Base-by-base conservation (phyloP, 768 basidiomycete species). In the Dacryopinax primogenitus region DNA sequence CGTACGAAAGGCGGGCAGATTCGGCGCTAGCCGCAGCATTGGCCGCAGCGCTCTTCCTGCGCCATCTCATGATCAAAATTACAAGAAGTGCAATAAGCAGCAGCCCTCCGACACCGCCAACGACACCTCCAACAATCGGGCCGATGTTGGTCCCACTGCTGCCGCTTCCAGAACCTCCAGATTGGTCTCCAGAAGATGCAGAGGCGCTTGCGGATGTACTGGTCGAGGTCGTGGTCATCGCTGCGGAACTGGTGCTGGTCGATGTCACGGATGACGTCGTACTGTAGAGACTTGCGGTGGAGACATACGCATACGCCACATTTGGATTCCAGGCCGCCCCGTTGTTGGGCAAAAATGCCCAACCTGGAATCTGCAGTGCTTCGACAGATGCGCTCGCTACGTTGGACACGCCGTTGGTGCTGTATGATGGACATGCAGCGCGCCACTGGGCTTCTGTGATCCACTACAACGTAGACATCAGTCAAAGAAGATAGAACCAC, bases 41-140 rank as follows among this genome's bases (percentile, higher is more conserved):
- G 37, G 37, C 37, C n/a, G 37, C 12, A 39, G 37, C 36, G 47
- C 35, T 44, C 58, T 44, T 67, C 3, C 44, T n/a, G 11, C 67
- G 34, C 28, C n/a, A n/a, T n/a, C n/a, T n/a, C n/a, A 64, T 1
- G 18, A 68, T n/a, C 47, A 65, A 34, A 44, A 69, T 64, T 1
- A 33, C 15, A n/a, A 66, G 3, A 9, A 64, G 51, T 13, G 47
- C 62, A 41, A 69, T 7, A 6, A 71, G 62, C 1, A 61, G 39
- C n/a, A 68, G 37, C 0, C 33, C 67, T 16, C 58, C 32, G 23
- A 69, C 23, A n/a, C 67, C 68, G 11, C 68, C 68, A 23, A 69
- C 68, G 34, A 69, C 68, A 28, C 68, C 68, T 15, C 68, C 67
- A 0, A 51, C 64, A 45, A 69, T 69, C 4, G 65, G 65, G 34